A percentile compares a stretch with the other conserved stretches of the same genome.
phyloP scores from a whole-genome alignment of 768 basidiomycete species.

The Amanita polypyramis region DNA sequence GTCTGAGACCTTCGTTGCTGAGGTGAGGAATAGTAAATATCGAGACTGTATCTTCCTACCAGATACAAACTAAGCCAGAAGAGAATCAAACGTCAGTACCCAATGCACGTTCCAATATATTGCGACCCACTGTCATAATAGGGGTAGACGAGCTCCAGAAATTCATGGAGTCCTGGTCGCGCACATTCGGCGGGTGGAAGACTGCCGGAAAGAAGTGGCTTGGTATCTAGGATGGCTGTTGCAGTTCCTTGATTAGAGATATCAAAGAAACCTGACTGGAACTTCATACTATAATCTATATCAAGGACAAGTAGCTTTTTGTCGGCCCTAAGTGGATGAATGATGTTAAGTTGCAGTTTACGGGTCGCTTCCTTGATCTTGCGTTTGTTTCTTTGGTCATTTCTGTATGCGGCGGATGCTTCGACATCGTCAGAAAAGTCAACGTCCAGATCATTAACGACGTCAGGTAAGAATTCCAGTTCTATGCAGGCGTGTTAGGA shows the following conservation, averaged over 20 bases:
- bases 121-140: slow-evolving; percentile 59
- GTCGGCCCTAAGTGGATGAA: slow-evolving; percentile 63
- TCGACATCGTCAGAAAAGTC: slow-evolving; percentile 57
- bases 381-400: slow-evolving; percentile 73
- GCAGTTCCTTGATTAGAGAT: slow-evolving; percentile 7
- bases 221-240: slow-evolving; percentile 75
- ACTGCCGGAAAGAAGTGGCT: slow-evolving; percentile 72
- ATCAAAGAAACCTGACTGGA: background rate
- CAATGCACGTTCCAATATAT: background rate
- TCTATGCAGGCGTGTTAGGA: slow-evolving; percentile 25
- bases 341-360: slow-evolving; percentile 57
- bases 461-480: slow-evolving; percentile 54
- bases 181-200: slow-evolving; percentile 77
- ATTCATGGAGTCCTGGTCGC: slow-evolving; percentile 74
- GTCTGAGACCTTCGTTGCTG: slow-evolving; percentile 59
- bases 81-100: background rate
- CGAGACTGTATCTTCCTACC: slow-evolving; percentile 29
- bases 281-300: slow-evolving; percentile 67
- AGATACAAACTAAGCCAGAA: slow-evolving; percentile 55
- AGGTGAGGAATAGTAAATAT: background rate
- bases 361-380: slow-evolving; percentile 68
- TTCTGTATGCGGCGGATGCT: slow-evolving; percentile 50
- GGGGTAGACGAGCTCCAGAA: slow-evolving; percentile 70
- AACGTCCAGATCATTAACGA: slow-evolving; percentile 74
- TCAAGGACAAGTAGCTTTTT: slow-evolving; percentile 82